Base-by-base conservation (phyloP, 805 yeast species). In the Hanseniaspora guilliermondii region DNA sequence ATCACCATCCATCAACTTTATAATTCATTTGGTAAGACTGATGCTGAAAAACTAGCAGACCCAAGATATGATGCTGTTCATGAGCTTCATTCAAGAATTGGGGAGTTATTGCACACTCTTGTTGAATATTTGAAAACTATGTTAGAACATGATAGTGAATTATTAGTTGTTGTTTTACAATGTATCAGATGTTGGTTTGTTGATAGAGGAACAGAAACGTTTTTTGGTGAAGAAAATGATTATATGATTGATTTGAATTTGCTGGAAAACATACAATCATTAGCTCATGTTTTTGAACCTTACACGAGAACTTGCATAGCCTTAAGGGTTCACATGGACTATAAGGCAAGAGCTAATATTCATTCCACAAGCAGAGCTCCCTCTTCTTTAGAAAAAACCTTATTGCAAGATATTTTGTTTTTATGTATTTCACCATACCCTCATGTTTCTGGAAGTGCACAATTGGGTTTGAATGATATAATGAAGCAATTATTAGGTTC, bases 291-390 rank as follows among this genome's bases (percentile, higher is more conserved):
- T 21, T 69, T 79, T 6, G 80, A 83, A 56, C 86, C 88, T 1
- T 83, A 73, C 58, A 88, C 97, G 0, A 79, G 96, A 62, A 75
- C 86, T 0, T 76, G 85, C 1, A 64, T 87, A n/a, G 94, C 85
- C 2, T 78, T 85, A 0, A 75, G 95, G 53, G 72, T 87, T 14
- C 84, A 81, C 53, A 70, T 81, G 16, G 84, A 80, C 58, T 96
- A 89, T 59, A 78, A 79, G 64, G 81, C 84, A 59, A 76, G 97
- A 60, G 77, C 83, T 25, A 71, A 79, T 0, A 73, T 85, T 37
- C 86, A 82, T 60, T 76, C 87, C 0, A 83, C 91, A 0, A 80
- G 85, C 3, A 74, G 96, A 58, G 70, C 80, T 6, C 85, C 86
- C 61, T 77, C 87, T 0, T 76, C 74, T 7, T 63, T 83, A 9